Conservation (phyloP, 352 stramenopile genomes). For the Phytophthora sojae region DNA sequence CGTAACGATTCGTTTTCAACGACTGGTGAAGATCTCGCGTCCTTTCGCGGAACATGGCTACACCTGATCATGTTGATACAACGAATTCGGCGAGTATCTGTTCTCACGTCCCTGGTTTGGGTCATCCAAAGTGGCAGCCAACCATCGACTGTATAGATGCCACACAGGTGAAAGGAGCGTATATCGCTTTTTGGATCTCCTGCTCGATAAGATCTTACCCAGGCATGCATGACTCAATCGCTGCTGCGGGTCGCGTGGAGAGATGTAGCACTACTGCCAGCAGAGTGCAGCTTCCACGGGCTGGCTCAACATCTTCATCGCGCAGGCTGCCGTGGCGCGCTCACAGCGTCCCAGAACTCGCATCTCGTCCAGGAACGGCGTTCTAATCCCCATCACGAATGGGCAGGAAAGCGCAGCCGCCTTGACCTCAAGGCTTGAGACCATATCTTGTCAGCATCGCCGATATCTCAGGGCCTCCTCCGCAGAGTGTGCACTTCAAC, state of each 20-base stretch:
- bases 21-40: not conserved
- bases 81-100: not conserved
- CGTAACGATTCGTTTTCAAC: not conserved
- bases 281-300: not conserved
- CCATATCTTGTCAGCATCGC: constrained; percentile 5
- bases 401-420: constrained; percentile 4
- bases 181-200: not conserved
- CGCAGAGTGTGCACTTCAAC: not conserved
- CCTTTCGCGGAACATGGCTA: constrained; percentile 5
- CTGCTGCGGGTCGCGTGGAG: not conserved
- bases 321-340: not conserved
- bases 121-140: not conserved
- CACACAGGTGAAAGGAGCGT: not conserved
- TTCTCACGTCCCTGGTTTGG: not conserved
- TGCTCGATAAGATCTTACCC: not conserved
- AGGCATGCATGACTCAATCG: not conserved
- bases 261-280: not conserved
- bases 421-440: not conserved
- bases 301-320: too few species aligned
- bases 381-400: constrained; percentile 23
- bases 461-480: constrained; percentile 8
- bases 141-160: not conserved
- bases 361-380: not conserved
- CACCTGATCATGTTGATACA: not conserved
- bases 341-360: not conserved